These are phyloP conservation scores for Phytophthora fragariae DNA, from an alignment of 352 stramenopile species.

Conservation along the genomic window DNA sequence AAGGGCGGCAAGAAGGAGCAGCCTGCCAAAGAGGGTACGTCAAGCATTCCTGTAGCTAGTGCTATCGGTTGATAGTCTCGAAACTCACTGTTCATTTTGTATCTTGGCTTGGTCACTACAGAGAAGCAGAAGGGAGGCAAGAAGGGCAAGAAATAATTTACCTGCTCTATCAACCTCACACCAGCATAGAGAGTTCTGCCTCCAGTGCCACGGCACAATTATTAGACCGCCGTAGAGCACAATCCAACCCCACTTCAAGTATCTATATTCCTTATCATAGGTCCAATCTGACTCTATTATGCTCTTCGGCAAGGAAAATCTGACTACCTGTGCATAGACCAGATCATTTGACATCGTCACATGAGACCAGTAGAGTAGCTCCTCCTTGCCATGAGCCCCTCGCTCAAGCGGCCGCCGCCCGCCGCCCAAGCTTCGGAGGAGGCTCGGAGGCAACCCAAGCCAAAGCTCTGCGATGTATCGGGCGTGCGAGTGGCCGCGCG, in stretches of 20 bases:
- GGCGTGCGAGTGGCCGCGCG: slow-evolving; percentile 1
- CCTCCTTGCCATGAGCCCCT: slow-evolving; percentile 34
- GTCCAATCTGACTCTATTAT: slow-evolving; percentile 27
- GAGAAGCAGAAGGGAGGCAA: slow-evolving; percentile 1
- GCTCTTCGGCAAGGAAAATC: slow-evolving; percentile 7
- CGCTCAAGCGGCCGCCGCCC: slow-evolving; percentile 28
- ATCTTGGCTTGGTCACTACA: background rate
- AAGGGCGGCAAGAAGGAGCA: slow-evolving; percentile 34
- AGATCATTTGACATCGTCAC: slow-evolving; percentile 6
- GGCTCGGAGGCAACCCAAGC: slow-evolving; percentile 19
- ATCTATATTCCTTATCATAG: slow-evolving; percentile 13
- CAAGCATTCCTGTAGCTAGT: background rate
- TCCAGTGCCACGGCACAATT: background rate
- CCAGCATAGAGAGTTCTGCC: no score
- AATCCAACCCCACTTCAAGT: slow-evolving; percentile 14
- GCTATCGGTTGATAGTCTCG: background rate
- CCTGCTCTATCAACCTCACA: no score
- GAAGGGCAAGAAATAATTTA: background rate
- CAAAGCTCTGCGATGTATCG: slow-evolving; percentile 11
- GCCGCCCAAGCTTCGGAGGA: slow-evolving; percentile 7
- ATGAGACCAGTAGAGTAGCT: slow-evolving; percentile 5
- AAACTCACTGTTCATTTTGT: background rate
- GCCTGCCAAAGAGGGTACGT: slow-evolving; percentile 19
- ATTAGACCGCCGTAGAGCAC: background rate
- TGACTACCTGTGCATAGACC: slow-evolving; percentile 26